Evolutionary conservation across 352 stramenopile genomes (phyloP).

Genomic region (Aphanomyces cochlioides): DNA sequence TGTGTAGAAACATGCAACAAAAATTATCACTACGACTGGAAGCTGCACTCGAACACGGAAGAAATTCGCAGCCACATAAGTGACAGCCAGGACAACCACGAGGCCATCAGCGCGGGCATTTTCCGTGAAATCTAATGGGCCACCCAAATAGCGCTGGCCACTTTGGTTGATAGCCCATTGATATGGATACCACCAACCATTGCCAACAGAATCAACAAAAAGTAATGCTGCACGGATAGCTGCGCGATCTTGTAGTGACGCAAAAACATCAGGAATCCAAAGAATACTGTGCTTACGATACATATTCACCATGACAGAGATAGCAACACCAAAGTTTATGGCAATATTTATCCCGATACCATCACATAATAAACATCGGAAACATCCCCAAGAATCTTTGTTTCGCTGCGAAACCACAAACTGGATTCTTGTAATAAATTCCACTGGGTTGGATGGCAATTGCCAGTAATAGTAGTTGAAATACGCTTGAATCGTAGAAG

Average conservation of each 20-base stretch:
- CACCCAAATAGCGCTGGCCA: neutral
- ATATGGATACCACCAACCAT: slow-evolving; percentile 22
- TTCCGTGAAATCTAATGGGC: neutral
- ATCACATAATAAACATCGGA: slow-evolving; percentile 2
- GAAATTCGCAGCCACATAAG: neutral
- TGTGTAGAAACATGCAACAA: neutral
- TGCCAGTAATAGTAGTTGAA: slow-evolving; percentile 8
- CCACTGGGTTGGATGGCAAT: neutral
- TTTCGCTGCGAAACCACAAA: neutral
- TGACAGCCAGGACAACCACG: slow-evolving; percentile 10
- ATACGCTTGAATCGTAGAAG: neutral
- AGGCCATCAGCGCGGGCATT: slow-evolving; percentile 3
- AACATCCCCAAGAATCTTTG: slow-evolving; percentile 14
- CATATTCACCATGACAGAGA: slow-evolving; percentile 7
- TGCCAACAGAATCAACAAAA: neutral
- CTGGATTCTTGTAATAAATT: neutral
- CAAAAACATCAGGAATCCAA: slow-evolving; percentile 24
- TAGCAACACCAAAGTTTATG: neutral
- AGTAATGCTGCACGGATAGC: neutral
- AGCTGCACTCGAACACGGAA: slow-evolving; percentile 6
- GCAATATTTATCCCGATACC: slow-evolving; percentile 14
- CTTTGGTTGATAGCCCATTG: neutral
- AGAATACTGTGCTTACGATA: neutral
- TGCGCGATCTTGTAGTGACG: slow-evolving; percentile 10
- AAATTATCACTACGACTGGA: slow-evolving; percentile 1